Evolutionary conservation across 176 grass and related monocot species (phyloP), one percentile per base, ranked within the genome.

Genomic region (Rhynchospora tenuis): DNA sequence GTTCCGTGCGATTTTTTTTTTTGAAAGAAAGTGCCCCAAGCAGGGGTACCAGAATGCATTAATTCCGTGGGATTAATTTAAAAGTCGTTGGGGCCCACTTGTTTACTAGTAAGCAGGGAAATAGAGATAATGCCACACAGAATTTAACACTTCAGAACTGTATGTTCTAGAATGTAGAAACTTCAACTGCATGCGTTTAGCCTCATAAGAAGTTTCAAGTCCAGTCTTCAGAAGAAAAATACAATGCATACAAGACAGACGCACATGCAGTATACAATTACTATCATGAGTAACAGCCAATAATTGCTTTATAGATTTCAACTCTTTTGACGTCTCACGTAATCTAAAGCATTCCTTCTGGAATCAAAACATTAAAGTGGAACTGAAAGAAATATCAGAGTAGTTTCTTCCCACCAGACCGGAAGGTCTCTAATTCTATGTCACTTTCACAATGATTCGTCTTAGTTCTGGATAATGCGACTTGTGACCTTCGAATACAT

Each of bases 371-470:
- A 46, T 7, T 20, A n/a, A 2, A 66, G 13, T 50, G 9, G 10
- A 82, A 67, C 42, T 67, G 80, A 82, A 82, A 82, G 78, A 81
- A 81, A 81, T 16, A 48, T 52, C 59, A 64, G 62, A 66, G 80
- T 50, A 82, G 61, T 50, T 82, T 68, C 80, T 50, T 50, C 80
- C 47, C 61, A 82, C 61, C 23, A 82, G 42, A 82, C 45, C 17
- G 59, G 61, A 82, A 82, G 44, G 60, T 82, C 80, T 19, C 38
- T 63, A 24, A 7, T 54, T 1, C 19, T 29, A 28, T 27, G 7
- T 56, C 47, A 16, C 26, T 76, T 56, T 76, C 47, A 17, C 48
- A 76, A 14, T 10, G 13, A 55, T 55, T 77, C 57, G 43, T 46
- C 23, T 78, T 19, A 71, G 24, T 76, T 29, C 26, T 52, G 47